Evolutionary conservation across 2,329 filamentous ascomycete species (phyloP).

Genomic region (Fusarium sulawesiense): DNA sequence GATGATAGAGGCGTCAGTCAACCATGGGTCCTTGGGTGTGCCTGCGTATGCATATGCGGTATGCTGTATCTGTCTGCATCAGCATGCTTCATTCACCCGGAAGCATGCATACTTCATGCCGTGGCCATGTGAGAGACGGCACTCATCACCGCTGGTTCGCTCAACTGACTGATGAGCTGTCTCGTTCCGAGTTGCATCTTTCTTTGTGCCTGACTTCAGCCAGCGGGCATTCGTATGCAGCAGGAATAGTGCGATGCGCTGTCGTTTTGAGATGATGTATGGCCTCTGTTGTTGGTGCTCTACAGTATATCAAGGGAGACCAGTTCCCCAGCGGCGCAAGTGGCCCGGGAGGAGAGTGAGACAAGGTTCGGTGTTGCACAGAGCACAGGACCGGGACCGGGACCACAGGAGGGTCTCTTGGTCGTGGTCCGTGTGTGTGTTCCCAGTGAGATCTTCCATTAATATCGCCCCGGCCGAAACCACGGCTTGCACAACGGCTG

Average conservation of each 20-base stretch:
- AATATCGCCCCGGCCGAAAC: slow-evolving; percentile 19
- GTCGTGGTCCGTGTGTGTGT: slow-evolving; percentile 9
- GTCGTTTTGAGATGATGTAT: slow-evolving; percentile 19
- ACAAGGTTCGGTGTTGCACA: slow-evolving; percentile 20
- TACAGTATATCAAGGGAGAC: neutral
- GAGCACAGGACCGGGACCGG: slow-evolving; percentile 2
- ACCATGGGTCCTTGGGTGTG: slow-evolving; percentile 21
- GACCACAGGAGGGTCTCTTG: slow-evolving; percentile 6
- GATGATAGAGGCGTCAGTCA: slow-evolving; percentile 24
- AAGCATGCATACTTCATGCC: slow-evolving; percentile 23
- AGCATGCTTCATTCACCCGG: slow-evolving; percentile 21
- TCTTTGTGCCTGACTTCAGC: slow-evolving; percentile 26
- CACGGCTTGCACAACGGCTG: slow-evolving; percentile 27
- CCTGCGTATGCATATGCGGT: slow-evolving; percentile 21
- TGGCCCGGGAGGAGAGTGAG: slow-evolving; percentile 10
- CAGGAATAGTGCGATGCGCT: slow-evolving; percentile 22
- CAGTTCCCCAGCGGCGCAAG: slow-evolving; percentile 1
- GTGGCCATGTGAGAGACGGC: slow-evolving; percentile 16
- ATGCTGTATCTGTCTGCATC: slow-evolving; percentile 28
- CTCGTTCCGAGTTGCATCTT: slow-evolving; percentile 4
- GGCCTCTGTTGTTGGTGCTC: slow-evolving; percentile 5
- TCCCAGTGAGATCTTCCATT: slow-evolving; percentile 26
- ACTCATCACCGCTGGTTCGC: slow-evolving; percentile 16
- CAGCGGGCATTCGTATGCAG: neutral
- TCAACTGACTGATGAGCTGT: slow-evolving; percentile 32